phyloP scores from a whole-genome alignment of 2,329 filamentous ascomycete species.

The Drechmeria coniospora region DNA sequence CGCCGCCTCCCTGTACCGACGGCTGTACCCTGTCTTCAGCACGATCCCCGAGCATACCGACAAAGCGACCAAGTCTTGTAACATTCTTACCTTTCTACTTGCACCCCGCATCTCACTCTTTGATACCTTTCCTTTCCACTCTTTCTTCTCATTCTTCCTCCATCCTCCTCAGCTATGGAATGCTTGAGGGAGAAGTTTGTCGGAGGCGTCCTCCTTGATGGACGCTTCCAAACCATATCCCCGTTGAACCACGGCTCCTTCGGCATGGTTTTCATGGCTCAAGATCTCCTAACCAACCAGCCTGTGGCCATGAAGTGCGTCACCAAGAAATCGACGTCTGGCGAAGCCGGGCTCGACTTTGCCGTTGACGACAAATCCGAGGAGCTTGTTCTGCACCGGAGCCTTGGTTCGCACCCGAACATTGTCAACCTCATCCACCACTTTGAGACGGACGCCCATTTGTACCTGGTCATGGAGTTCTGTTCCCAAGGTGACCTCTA shows the following conservation, averaged over 20 bases:
- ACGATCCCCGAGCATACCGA: constrained; percentile 5
- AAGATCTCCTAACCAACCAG: constrained; percentile 59
- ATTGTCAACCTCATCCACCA: constrained; percentile 85
- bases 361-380: constrained; percentile 71
- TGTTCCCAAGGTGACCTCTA: constrained; percentile 93
- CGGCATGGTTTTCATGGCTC: constrained; percentile 93
- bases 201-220: constrained; percentile 65
- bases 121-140: constrained; percentile 9
- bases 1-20: background rate
- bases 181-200: constrained; percentile 75
- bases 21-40: constrained; percentile 1
- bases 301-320: constrained; percentile 92
- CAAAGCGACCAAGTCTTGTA: constrained; percentile 10
- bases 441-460: constrained; percentile 82
- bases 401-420: constrained; percentile 68
- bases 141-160: constrained; percentile 6
- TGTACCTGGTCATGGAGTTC: constrained; percentile 88
- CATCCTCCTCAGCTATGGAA: constrained; percentile 40
- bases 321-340: constrained; percentile 59
- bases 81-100: too few species aligned
- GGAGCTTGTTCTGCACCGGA: constrained; percentile 64
- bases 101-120: too few species aligned
- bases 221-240: constrained; percentile 80
- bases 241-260: constrained; percentile 98
- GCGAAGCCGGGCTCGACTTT: constrained; percentile 45